These are phyloP conservation scores for Sporothrix phasma DNA, from an alignment of 2,329 filamentous ascomycete genomes.

Conservation along the genomic window DNA sequence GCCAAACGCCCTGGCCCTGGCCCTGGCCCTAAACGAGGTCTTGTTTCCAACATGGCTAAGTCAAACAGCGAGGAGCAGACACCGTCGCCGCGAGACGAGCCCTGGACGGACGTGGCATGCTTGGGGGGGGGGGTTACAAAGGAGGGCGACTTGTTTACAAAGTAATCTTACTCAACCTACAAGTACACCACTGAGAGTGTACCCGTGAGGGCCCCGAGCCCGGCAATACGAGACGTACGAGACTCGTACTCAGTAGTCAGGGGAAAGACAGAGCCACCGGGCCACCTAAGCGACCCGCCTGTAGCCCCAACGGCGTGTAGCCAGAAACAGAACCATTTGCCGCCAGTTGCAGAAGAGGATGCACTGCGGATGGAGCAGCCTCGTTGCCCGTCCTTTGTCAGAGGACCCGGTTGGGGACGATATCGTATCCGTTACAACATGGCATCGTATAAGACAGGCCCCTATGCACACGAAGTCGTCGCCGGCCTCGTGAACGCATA, in stretches of 20 bases:
- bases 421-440: slow-evolving; percentile 3
- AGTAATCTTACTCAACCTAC: no score
- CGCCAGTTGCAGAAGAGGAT: background rate
- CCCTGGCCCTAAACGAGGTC: background rate
- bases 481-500: background rate
- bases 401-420: no score
- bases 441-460: slow-evolving; percentile 6
- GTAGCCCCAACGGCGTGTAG: background rate
- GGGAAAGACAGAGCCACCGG: no score
- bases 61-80: no score
- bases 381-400: background rate
- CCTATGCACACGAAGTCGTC: background rate
- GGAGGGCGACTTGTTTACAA: no score
- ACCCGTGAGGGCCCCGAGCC: no score
- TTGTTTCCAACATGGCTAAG: background rate
- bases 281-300: background rate
- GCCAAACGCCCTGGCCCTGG: background rate
- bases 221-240: no score
- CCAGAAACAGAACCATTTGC: slow-evolving; percentile 11
- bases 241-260: no score
- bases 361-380: background rate
- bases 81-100: no score
- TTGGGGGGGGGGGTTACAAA: no score
- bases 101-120: no score
- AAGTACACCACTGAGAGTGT: no score